These are phyloP conservation scores for Gentiana dahurica DNA, from an alignment of 257 asterid species.

Conservation along the genomic window DNA sequence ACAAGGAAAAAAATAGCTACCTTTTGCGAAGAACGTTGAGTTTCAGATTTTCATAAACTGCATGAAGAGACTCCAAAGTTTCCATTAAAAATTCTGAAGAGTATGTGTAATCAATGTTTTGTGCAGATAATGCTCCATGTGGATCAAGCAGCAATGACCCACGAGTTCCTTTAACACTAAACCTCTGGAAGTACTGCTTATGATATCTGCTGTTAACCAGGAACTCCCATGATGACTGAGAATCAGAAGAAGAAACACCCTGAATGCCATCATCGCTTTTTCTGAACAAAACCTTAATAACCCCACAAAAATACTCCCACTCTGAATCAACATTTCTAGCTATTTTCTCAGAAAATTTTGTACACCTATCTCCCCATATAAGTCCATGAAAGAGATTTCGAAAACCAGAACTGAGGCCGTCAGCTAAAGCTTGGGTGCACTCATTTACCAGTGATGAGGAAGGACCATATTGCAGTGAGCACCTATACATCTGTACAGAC, in stretches of 20 bases:
- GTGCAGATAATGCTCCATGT: conserved; percentile 25
- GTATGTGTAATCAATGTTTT: conserved; percentile 17
- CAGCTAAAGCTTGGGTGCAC: conserved; percentile 78
- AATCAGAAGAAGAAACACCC: conserved; percentile 26
- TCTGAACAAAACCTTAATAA: conserved; percentile 38
- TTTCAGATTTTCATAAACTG: conserved; percentile 83
- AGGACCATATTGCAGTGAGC: conserved; percentile 67
- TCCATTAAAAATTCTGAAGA: conserved; percentile 37
- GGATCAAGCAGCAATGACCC: conserved; percentile 23
- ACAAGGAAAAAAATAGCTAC: conserved; percentile 23
- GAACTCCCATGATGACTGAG: conserved; percentile 84
- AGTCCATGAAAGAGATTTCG: conserved; percentile 63
- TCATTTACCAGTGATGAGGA: conserved; percentile 78
- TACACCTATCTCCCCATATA: conserved; percentile 56
- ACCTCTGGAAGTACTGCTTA: conserved; percentile 39
- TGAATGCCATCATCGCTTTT: conserved; percentile 25
- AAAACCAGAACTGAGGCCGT: conserved; percentile 58
- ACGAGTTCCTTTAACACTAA: conserved; percentile 34
- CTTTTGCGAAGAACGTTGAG: conserved; percentile 86
- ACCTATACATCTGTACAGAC: conserved; percentile 56
- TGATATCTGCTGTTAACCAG: conserved; percentile 66
- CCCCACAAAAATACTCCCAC: conserved; percentile 69
- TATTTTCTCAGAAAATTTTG: conserved; percentile 39
- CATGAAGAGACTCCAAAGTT: conserved; percentile 73
- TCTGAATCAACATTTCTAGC: conserved; percentile 54